Evolutionary conservation across 495 filamentous ascomycete genomes (phyloP), one percentile per base, ranked within the genome.

Genomic region (Cenococcum geophilum): DNA sequence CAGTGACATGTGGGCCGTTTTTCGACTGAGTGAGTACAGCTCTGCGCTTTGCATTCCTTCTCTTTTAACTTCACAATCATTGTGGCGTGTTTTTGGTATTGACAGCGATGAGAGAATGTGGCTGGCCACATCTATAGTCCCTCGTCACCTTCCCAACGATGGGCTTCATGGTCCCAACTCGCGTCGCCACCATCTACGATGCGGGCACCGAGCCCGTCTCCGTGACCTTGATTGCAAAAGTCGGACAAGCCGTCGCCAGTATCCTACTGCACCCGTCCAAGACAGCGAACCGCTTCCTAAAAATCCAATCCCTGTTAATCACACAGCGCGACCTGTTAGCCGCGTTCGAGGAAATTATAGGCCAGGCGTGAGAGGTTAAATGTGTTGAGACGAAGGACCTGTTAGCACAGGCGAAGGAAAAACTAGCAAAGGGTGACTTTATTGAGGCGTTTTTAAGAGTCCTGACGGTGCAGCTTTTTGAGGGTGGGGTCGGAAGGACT

Each of bases 1-100:
- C 22, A 34, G 21, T 53, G 12, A 14, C 27, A 4, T 23, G 21
- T 53, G 49, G 49, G 49, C 4, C 14, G 11, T 53, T 53, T 53
- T 53, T 53, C 21, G 49, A 53, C 18, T 53, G 49, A 14, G 49
- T 53, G 27, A 53, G 49, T 53, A 22, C 21, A 9, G 45, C 9
- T 9, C 3, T 22, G 5, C 40, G 4, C 11, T 16, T 4, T 18
- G 2, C 36, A 40, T 18, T 4, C 40, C 40, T 45, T 18, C 11
- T 45, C 40, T 10, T 45, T 16, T 16, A 5, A 23, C 6, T 2
- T 6, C 27, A 32, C 27, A 32, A 3, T 2, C 27, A 32, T 32
- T 6, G 49, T 45, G 12, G 40, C 40, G 11, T 16, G 14, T 53
- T 4, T 5, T 21, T 2, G 27, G 49, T 32, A 32, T 2, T 3